These are phyloP conservation scores for Leishmania braziliensis DNA, from an alignment of 208 protist species.

Conservation along the genomic window DNA sequence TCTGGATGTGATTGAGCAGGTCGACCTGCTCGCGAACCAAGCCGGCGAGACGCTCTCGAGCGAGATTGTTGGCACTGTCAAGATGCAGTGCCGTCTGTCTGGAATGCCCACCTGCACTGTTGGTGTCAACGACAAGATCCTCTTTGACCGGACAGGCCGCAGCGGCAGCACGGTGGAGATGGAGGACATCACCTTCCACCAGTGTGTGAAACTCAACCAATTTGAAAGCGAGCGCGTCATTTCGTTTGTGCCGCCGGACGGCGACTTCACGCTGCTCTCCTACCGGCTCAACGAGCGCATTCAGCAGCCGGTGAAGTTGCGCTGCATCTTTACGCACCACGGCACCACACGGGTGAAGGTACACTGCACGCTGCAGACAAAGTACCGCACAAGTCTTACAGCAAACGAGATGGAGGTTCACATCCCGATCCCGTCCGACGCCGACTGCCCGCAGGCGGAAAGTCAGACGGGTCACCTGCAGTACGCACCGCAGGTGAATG, in stretches of 20 bases:
- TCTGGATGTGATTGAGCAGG: slow-evolving; percentile 98
- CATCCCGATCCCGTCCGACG: slow-evolving; percentile 98
- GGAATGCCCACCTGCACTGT: slow-evolving; percentile 99
- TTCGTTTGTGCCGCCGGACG: slow-evolving; percentile 96
- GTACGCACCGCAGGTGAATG: slow-evolving; percentile 97
- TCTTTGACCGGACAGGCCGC: slow-evolving; percentile 65
- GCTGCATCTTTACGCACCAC: slow-evolving; percentile 86
- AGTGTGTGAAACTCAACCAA: slow-evolving; percentile 97
- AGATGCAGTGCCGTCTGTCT: slow-evolving; percentile 96
- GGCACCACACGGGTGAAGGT: slow-evolving; percentile 95
- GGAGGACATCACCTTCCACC: slow-evolving; percentile 99
- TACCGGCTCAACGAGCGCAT: slow-evolving; percentile 97
- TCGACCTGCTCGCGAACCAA: slow-evolving; percentile 96
- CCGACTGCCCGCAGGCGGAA: slow-evolving; percentile 95
- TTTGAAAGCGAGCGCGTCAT: slow-evolving; percentile 96
- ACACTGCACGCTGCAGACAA: slow-evolving; percentile 89
- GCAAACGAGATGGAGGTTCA: slow-evolving; percentile 98
- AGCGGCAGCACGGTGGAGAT: slow-evolving; percentile 69
- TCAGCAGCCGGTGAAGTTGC: slow-evolving; percentile 94
- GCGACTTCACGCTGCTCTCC: slow-evolving; percentile 98
- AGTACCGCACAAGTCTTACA: slow-evolving; percentile 93
- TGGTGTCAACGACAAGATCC: slow-evolving; percentile 97
- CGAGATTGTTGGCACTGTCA: slow-evolving; percentile 95
- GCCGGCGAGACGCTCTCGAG: slow-evolving; percentile 94
- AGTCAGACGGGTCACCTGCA: slow-evolving; percentile 84